A percentile compares a stretch with the other conserved stretches of the same genome.
phyloP scores from a whole-genome alignment of 2,329 filamentous ascomycete genomes.

The Juglanconis sp. region DNA sequence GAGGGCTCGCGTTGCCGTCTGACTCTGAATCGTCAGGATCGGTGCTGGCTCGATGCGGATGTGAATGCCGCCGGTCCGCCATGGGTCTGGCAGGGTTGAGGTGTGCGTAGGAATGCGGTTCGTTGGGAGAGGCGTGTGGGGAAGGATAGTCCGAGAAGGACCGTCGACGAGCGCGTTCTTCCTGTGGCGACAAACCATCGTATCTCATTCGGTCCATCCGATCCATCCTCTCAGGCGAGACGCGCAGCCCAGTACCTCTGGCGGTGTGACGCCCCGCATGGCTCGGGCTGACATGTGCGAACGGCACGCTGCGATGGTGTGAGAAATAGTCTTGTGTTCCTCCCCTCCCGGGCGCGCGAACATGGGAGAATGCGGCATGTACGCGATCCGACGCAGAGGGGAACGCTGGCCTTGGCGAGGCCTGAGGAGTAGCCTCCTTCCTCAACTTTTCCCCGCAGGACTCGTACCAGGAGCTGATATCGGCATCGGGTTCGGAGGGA shows the following conservation, averaged over 20 bases:
- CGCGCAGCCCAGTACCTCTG: slow-evolving; percentile 11
- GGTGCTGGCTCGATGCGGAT: slow-evolving; percentile 42
- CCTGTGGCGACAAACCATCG: slow-evolving; percentile 34
- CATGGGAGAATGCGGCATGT: slow-evolving; percentile 14
- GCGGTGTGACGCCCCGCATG: slow-evolving; percentile 30
- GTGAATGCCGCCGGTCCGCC: slow-evolving; percentile 45
- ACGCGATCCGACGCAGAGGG: slow-evolving; percentile 11
- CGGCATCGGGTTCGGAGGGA: slow-evolving; percentile 68
- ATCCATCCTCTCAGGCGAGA: slow-evolving; percentile 22
- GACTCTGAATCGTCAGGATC: slow-evolving; percentile 37
- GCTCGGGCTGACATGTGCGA: slow-evolving; percentile 40
- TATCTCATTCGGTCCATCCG: slow-evolving; percentile 30
- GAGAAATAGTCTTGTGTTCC: slow-evolving; percentile 32
- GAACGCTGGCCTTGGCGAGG: slow-evolving; percentile 25
- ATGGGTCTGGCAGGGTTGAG: slow-evolving; percentile 32
- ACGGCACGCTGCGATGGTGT: slow-evolving; percentile 34
- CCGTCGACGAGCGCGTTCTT: slow-evolving; percentile 41
- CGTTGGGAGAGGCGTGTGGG: slow-evolving; percentile 34
- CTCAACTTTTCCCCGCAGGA: slow-evolving; percentile 69
- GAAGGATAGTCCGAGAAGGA: slow-evolving; percentile 51
- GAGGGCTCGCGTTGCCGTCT: slow-evolving; percentile 24
- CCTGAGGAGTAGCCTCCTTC: slow-evolving; percentile 49
- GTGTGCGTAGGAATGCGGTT: slow-evolving; percentile 29
- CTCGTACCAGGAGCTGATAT: slow-evolving; percentile 86
- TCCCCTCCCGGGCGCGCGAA: slow-evolving; percentile 17